Conservation (phyloP, 1,284 basidiomycete species). For the Ganoderma leucocontextum region DNA sequence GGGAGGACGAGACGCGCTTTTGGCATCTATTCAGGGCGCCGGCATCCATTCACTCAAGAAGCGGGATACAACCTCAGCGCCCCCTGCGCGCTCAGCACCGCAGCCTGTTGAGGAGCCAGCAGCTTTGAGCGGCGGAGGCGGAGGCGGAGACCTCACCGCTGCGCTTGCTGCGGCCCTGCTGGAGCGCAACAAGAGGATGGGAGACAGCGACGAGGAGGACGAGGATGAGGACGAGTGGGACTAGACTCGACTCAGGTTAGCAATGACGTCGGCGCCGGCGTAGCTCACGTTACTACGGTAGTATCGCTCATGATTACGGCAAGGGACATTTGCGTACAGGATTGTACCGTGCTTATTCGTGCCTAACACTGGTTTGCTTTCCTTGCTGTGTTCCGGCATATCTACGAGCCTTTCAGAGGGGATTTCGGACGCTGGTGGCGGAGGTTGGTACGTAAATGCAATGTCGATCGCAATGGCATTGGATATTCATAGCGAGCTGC, state of each 20-base stretch:
- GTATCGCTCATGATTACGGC: background rate
- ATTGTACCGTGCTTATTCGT: conserved; percentile 24
- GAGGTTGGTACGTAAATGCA: background rate
- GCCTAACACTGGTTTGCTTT: conserved; percentile 2
- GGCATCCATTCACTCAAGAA: conserved; percentile 81
- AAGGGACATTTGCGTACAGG: background rate
- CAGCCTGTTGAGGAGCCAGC: conserved; percentile 50
- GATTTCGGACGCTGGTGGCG: background rate
- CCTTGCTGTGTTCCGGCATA: background rate
- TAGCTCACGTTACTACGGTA: background rate
- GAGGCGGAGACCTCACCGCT: conserved; percentile 65
- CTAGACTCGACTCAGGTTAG: conserved; percentile 40
- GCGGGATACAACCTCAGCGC: conserved; percentile 50
- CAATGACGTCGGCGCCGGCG: background rate
- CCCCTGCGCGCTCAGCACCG: conserved; percentile 46
- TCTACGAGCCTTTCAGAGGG: background rate
- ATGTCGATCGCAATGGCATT: conserved; percentile 11
- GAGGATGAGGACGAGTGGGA: conserved; percentile 93
- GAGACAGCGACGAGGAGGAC: conserved; percentile 91
- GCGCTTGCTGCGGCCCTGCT: conserved; percentile 73
- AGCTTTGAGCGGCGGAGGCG: conserved; percentile 49
- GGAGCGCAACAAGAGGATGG: conserved; percentile 89
- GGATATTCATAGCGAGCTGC: conserved; percentile 12
- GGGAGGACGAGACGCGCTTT: conserved; percentile 64
- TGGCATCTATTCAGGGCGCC: conserved; percentile 75